Evolutionary conservation across 306 rosid genomes (phyloP), one percentile per base, ranked within the genome.

Genomic region (Styphnolobium japonicum): DNA sequence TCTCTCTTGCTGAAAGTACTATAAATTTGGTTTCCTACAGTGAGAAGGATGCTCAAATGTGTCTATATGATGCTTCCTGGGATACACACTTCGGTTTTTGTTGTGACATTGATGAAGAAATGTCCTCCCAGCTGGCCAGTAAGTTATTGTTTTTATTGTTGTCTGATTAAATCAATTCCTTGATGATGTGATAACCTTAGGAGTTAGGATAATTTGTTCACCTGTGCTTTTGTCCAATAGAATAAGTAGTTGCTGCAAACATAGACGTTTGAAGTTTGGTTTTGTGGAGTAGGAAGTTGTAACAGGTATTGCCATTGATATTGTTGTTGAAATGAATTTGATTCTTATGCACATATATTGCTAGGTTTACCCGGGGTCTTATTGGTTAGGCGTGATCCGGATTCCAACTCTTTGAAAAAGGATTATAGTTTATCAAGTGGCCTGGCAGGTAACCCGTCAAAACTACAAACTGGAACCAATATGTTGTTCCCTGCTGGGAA

Each of bases 1-100:
- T 73, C 31, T 29, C 14, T 71, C 52, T 73, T 1, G 19, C 66
- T 80, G 31, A 75, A 73, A 79, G 6, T 62, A 25, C 40, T 80
- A 63, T 52, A 19, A 63, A 36, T 78, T 82, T 85, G 67, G 51
- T 64, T 63, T 82, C 45, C 45, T 42, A 15, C 83, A 93, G 97
- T 70, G 97, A 91, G 83, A 71, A 80, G 79, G 98, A 90, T 40
- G 92, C 95, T 85, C 98, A 93, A 79, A 88, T 87, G 92, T 84
- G 92, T 82, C 81, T 91, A 25, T 91, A 93, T 73, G 89, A 93
- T 86, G 91, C 92, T 86, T 90, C 93, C n/a, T 88, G 86, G 87
- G 84, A 80, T 52, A 70, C 91, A 80, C 87, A 83, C 64, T 90
- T 79, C 14, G 90, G 89, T 51, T 91, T 93, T 83, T 93, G 97